These are phyloP conservation scores for Pyrenochaeta sp. DNA, from an alignment of 2,329 filamentous ascomycete genomes.

Conservation along the genomic window DNA sequence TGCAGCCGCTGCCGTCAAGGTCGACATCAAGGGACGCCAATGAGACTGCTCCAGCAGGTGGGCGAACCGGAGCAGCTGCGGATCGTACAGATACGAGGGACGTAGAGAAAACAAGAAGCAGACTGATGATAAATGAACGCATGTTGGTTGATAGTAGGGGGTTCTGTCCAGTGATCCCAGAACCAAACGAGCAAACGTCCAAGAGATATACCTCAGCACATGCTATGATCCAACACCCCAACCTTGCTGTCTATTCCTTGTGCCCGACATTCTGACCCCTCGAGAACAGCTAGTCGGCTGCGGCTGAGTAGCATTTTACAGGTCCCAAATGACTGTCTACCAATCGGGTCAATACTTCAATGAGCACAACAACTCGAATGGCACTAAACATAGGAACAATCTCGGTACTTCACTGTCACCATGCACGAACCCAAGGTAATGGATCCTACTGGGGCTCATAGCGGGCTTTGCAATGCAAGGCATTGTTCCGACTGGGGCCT, in stretches of 20 bases:
- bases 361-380: neutral
- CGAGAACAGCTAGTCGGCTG: neutral
- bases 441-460: neutral
- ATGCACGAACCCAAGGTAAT: neutral
- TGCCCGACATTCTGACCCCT: neutral
- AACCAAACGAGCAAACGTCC: neutral
- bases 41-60: slow-evolving; percentile 22
- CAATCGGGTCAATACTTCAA: neutral
- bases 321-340: neutral
- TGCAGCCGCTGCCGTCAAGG: slow-evolving; percentile 34
- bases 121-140: neutral
- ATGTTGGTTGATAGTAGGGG: neutral
- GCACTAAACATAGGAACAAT: neutral
- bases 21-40: slow-evolving; percentile 26
- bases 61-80: slow-evolving; percentile 9
- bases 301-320: neutral
- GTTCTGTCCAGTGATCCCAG: neutral
- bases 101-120: neutral
- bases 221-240: neutral
- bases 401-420: neutral
- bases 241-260: neutral
- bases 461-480: slow-evolving; percentile 1
- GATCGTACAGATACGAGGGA: neutral
- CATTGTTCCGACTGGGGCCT: neutral
- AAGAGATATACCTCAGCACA: neutral